Evolutionary conservation across 306 rosid genomes (phyloP).

Genomic region (Carpinus viminea): DNA sequence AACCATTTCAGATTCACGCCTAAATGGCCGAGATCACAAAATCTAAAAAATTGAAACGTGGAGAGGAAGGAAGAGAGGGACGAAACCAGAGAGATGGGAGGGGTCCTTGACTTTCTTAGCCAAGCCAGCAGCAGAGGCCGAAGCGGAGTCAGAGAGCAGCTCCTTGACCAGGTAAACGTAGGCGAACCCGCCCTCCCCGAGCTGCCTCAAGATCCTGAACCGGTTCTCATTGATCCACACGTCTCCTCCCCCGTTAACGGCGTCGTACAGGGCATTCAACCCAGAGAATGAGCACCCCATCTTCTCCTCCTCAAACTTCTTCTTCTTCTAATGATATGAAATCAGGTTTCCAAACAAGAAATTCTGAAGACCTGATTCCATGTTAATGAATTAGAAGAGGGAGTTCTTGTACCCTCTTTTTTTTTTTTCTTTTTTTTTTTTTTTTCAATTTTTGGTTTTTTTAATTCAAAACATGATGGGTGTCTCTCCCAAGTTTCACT

Average conservation of each 20-base stretch:
- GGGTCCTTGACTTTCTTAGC: conserved; percentile 74
- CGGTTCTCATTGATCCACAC: conserved; percentile 97
- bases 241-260: conserved; percentile 93
- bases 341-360: conserved; percentile 38
- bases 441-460: neutral
- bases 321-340: conserved; percentile 16
- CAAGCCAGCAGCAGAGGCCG: conserved; percentile 52
- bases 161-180: conserved; percentile 84
- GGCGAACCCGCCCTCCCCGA: conserved; percentile 99
- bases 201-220: conserved; percentile 86
- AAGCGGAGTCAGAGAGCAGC: conserved; percentile 46
- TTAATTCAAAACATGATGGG: neutral
- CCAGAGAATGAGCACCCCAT: conserved; percentile 99
- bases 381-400: conserved; percentile 13
- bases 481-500: neutral
- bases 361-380: conserved; percentile 59
- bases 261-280: conserved; percentile 78
- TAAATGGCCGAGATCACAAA: neutral
- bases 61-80: conserved; percentile 15
- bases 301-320: conserved; percentile 5
- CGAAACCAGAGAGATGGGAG: conserved; percentile 73
- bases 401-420: neutral
- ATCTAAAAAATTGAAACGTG: neutral
- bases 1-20: conserved; percentile 1
- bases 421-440: neutral